Evolutionary conservation across 805 yeast species (phyloP).

Genomic region (Candida arabinofermentans): DNA sequence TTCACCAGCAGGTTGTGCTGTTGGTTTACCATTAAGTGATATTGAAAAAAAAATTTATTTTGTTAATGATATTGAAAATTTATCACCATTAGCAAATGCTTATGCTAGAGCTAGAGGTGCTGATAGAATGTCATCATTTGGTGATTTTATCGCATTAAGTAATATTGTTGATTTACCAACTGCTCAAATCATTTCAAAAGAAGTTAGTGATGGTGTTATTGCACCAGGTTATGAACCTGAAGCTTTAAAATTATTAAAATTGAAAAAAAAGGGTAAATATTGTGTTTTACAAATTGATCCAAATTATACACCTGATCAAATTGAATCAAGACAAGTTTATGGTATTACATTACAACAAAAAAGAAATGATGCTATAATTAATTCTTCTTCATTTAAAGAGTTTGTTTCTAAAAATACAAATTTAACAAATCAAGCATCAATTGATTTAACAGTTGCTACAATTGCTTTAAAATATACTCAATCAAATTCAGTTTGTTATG

Average conservation of each 20-base stretch:
- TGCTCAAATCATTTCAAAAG: slow-evolving; percentile 94
- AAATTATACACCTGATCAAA: slow-evolving; percentile 72
- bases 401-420: slow-evolving; percentile 83
- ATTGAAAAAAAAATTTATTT: slow-evolving; percentile 93
- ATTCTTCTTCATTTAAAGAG: slow-evolving; percentile 85
- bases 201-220: slow-evolving; percentile 97
- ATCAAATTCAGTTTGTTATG: slow-evolving; percentile 97
- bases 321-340: slow-evolving; percentile 92
- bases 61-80: slow-evolving; percentile 89
- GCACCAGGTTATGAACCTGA: slow-evolving; percentile 96
- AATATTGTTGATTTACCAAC: slow-evolving; percentile 95
- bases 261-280: slow-evolving; percentile 97
- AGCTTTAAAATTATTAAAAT: slow-evolving; percentile 82
- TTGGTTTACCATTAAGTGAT: slow-evolving; percentile 88
- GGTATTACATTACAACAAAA: slow-evolving; percentile 95
- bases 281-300: slow-evolving; percentile 96
- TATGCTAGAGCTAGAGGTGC: slow-evolving; percentile 99
- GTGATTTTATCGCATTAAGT: slow-evolving; percentile 96
- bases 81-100: slow-evolving; percentile 95
- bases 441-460: slow-evolving; percentile 95
- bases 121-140: slow-evolving; percentile 98
- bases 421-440: slow-evolving; percentile 85
- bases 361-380: slow-evolving; percentile 96
- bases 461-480: slow-evolving; percentile 97
- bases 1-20: slow-evolving; percentile 98